Evolutionary conservation across 192 early-diverging fungal species (phyloP).

Genomic region (Gryganskiella cystojenkinii): DNA sequence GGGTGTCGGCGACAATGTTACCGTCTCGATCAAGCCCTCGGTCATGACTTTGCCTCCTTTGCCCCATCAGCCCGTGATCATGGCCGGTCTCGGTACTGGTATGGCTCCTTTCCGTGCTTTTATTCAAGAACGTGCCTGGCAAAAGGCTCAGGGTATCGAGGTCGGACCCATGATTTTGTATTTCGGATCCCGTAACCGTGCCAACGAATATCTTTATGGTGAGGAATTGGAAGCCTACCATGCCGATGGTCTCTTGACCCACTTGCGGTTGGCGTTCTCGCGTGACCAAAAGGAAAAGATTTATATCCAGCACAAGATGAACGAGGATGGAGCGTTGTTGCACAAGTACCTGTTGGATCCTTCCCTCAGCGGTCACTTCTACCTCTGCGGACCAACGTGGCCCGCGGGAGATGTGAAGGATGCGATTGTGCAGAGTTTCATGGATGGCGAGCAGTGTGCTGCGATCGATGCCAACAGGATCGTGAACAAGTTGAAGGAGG

Average conservation of each 20-base stretch:
- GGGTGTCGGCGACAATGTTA: conserved; percentile 73
- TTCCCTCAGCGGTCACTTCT: conserved; percentile 80
- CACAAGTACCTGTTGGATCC: conserved; percentile 78
- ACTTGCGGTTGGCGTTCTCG: conserved; percentile 92
- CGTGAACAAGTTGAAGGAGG: conserved; percentile 92
- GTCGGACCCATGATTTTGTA: conserved; percentile 97
- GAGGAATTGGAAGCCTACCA: conserved; percentile 97
- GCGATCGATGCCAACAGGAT: conserved; percentile 71
- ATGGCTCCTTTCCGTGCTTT: conserved; percentile 99
- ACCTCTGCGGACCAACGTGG: conserved; percentile 98
- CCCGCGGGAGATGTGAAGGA: conserved; percentile 94
- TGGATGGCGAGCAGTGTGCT: conserved; percentile 66
- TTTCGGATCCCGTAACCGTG: conserved; percentile 95
- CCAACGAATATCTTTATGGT: conserved; percentile 95
- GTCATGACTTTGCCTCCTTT: conserved; percentile 95
- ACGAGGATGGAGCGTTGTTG: conserved; percentile 82
- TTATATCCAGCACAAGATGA: conserved; percentile 97
- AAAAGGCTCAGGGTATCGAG: conserved; percentile 76
- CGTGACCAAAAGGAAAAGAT: conserved; percentile 94
- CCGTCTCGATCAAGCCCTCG: conserved; percentile 94
- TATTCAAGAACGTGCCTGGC: conserved; percentile 91
- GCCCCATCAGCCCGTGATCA: conserved; percentile 88
- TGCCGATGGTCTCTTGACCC: conserved; percentile 87
- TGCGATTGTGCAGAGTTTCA: conserved; percentile 86
- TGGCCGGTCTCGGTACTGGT: conserved; percentile 97